These are phyloP conservation scores for Xylariomycetidae sp. DNA, from an alignment of 2,329 filamentous ascomycete species.

Conservation along the genomic window DNA sequence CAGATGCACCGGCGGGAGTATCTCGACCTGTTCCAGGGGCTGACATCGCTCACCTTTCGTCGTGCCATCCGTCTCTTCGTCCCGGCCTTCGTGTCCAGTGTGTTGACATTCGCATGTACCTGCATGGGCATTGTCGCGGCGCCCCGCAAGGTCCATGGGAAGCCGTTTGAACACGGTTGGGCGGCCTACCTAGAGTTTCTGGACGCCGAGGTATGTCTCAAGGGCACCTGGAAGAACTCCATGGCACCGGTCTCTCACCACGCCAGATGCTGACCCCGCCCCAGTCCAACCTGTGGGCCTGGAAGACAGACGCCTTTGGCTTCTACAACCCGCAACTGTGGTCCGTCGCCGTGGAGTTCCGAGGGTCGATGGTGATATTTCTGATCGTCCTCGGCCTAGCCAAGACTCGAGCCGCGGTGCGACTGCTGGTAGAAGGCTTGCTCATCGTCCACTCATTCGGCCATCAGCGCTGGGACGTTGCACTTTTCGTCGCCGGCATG, in stretches of 20 bases:
- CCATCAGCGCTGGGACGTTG: slow-evolving; percentile 25
- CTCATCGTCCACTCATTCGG: slow-evolving; percentile 20
- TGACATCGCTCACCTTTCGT: slow-evolving; percentile 36
- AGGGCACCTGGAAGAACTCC: no score
- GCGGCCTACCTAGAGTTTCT: slow-evolving; percentile 21
- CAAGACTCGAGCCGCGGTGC: slow-evolving; percentile 18
- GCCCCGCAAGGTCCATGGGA: slow-evolving; percentile 19
- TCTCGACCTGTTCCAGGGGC: slow-evolving; percentile 17
- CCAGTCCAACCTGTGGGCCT: slow-evolving; percentile 25
- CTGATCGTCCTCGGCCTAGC: slow-evolving; percentile 24
- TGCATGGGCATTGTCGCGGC: slow-evolving; percentile 18
- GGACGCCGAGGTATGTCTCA: no score
- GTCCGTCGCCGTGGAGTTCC: slow-evolving; percentile 30
- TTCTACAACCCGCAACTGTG: slow-evolving; percentile 29
- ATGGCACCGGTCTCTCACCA: no score
- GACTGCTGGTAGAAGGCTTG: slow-evolving; percentile 18
- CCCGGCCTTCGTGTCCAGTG: slow-evolving; percentile 31
- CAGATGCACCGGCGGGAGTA: slow-evolving; percentile 26
- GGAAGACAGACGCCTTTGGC: slow-evolving; percentile 20
- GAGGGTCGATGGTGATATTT: slow-evolving; percentile 29
- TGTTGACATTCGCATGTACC: slow-evolving; percentile 27
- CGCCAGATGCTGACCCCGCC: no score
- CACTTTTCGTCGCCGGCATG: slow-evolving; percentile 25
- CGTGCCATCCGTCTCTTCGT: slow-evolving; percentile 35
- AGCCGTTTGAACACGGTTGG: slow-evolving; percentile 20